Evolutionary conservation across 805 yeast species (phyloP).

Genomic region (Babjeviella inositovora): DNA sequence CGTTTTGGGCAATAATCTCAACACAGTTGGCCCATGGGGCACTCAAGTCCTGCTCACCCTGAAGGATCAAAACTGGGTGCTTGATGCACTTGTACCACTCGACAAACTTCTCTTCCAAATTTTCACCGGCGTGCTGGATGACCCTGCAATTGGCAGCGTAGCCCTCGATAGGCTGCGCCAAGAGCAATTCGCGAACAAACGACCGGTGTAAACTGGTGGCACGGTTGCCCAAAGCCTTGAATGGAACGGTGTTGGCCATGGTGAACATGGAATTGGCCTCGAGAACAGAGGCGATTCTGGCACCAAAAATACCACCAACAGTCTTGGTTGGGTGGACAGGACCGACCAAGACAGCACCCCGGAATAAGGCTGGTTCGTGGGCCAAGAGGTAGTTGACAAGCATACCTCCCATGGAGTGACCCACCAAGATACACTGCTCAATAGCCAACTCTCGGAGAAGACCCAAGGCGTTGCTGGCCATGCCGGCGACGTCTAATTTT

Average conservation of each 20-base stretch:
- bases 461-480: no score
- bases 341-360: constrained; percentile 2
- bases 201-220: background rate
- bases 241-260: background rate
- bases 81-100: no score
- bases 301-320: constrained; percentile 2
- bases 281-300: constrained; percentile 2
- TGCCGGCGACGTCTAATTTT: no score
- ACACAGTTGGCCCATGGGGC: no score
- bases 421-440: constrained; percentile 2
- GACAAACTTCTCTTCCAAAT: no score
- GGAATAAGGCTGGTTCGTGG: background rate
- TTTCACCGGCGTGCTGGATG: no score
- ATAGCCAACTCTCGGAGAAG: no score
- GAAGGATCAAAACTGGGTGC: no score
- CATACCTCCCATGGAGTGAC: constrained; percentile 6
- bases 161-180: background rate
- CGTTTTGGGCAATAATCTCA: no score
- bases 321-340: constrained; percentile 5
- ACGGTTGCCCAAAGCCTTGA: background rate
- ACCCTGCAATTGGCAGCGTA: constrained; percentile 1
- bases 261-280: constrained; percentile 1
- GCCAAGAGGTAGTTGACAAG: constrained; percentile 4
- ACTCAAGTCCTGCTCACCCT: no score
- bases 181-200: background rate